Evolutionary conservation across 2,329 filamentous ascomycete species (phyloP).

Genomic region (Apiospora koreana): DNA sequence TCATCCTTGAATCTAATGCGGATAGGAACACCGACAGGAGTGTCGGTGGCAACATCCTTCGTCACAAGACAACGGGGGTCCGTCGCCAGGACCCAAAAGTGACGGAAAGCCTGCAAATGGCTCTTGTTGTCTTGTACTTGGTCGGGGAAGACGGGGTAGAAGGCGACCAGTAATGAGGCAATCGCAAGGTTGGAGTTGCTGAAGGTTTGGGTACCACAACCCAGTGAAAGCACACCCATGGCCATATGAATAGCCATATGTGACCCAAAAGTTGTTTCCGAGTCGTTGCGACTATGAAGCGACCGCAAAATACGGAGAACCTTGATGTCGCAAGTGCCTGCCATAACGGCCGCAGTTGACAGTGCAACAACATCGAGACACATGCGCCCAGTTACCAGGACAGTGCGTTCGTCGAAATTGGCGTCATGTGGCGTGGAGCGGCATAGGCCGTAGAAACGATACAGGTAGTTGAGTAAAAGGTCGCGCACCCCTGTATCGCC

Average conservation of each 20-base stretch:
- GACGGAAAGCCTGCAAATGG: constrained; percentile 92
- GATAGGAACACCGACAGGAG: constrained; percentile 75
- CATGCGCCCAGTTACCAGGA: constrained; percentile 81
- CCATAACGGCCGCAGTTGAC: constrained; percentile 87
- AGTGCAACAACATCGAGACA: constrained; percentile 88
- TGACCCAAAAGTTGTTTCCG: constrained; percentile 86
- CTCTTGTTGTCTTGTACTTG: constrained; percentile 91
- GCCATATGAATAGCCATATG: constrained; percentile 92
- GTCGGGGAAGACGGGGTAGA: constrained; percentile 91
- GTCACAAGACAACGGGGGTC: constrained; percentile 87
- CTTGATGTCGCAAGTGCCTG: constrained; percentile 85
- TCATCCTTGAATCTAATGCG: constrained; percentile 57
- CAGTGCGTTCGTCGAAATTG: constrained; percentile 81
- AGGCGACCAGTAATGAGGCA: constrained; percentile 82
- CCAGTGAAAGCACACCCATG: constrained; percentile 86
- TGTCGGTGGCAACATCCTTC: constrained; percentile 81
- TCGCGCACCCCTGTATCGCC: constrained; percentile 73
- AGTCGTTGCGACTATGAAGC: constrained; percentile 83
- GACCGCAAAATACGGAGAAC: constrained; percentile 84
- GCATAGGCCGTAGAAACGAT: constrained; percentile 80
- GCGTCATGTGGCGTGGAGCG: constrained; percentile 37
- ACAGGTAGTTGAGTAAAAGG: constrained; percentile 79
- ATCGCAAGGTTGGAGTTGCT: constrained; percentile 85
- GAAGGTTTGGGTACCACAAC: constrained; percentile 89
- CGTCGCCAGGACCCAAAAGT: constrained; percentile 94